phyloP scores from a whole-genome alignment of 176 grass and related monocot species.

The Dendrocalamus sinicus region DNA sequence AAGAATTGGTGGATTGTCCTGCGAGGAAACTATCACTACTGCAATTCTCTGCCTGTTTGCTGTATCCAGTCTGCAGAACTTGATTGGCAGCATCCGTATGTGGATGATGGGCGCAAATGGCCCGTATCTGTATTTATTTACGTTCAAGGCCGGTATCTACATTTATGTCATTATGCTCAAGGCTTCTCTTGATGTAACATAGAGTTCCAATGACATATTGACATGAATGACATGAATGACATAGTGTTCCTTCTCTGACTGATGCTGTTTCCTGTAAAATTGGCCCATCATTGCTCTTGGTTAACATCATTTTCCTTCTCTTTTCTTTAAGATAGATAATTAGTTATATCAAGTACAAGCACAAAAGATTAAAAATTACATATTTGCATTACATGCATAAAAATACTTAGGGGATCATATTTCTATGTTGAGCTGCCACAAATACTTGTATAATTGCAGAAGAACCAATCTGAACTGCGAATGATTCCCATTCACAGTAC shows the following conservation, averaged over 20 bases:
- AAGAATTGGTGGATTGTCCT: neutral
- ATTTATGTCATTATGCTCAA: constrained; percentile 10
- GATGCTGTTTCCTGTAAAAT: neutral
- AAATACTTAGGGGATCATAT: neutral
- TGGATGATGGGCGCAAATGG: constrained; percentile 13
- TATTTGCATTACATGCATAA: neutral
- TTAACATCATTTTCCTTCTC: neutral
- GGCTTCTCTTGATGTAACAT: constrained; percentile 39
- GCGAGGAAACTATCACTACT: neutral
- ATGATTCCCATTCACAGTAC: neutral
- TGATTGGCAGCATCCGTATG: constrained; percentile 23
- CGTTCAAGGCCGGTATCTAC: neutral
- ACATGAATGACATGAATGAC: constrained; percentile 26
- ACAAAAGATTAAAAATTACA: no score
- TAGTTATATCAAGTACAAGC: neutral
- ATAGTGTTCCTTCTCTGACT: neutral
- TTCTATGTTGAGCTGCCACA: neutral
- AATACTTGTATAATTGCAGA: neutral
- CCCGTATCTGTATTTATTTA: constrained; percentile 18
- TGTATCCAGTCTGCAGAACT: constrained; percentile 23
- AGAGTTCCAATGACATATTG: neutral
- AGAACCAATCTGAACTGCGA: neutral
- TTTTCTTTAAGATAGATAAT: neutral
- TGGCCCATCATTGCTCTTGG: neutral
- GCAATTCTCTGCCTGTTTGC: constrained; percentile 10